These are phyloP conservation scores for Microsporum ferrugineum DNA, from an alignment of 2,329 filamentous ascomycete genomes.

Conservation along the genomic window DNA sequence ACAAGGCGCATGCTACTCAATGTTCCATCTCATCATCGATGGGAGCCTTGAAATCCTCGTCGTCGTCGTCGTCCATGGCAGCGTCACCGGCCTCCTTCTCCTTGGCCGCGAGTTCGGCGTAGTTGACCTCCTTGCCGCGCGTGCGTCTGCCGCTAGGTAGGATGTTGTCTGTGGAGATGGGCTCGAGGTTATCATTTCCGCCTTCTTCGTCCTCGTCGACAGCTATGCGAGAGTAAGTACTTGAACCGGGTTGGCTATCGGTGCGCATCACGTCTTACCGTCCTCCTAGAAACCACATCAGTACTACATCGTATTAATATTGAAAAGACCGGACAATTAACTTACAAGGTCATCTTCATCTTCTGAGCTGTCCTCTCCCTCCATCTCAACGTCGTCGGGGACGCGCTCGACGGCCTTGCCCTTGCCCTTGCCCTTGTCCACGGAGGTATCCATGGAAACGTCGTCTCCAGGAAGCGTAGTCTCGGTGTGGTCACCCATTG, in stretches of 20 bases:
- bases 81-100: constrained; percentile 66
- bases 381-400: constrained; percentile 54
- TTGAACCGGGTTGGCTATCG: not conserved
- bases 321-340: not conserved
- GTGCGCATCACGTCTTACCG: not conserved
- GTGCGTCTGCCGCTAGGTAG: constrained; percentile 68
- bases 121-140: constrained; percentile 86
- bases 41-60: constrained; percentile 32
- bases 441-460: constrained; percentile 31
- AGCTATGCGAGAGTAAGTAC: constrained; percentile 5
- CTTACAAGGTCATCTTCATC: constrained; percentile 32
- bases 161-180: constrained; percentile 85
- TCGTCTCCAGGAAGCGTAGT: constrained; percentile 22
- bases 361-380: constrained; percentile 55
- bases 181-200: constrained; percentile 60
- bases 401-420: constrained; percentile 58
- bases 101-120: constrained; percentile 76
- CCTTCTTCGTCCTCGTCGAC: constrained; percentile 58
- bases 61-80: constrained; percentile 48
- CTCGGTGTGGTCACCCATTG: constrained; percentile 28
- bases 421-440: constrained; percentile 84
- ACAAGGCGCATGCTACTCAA: not conserved
- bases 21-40: constrained; percentile 21
- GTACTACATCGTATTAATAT: not conserved
- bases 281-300: not conserved